Evolutionary conservation across 768 basidiomycete species (phyloP).

Genomic region (Hericium erinaceus): DNA sequence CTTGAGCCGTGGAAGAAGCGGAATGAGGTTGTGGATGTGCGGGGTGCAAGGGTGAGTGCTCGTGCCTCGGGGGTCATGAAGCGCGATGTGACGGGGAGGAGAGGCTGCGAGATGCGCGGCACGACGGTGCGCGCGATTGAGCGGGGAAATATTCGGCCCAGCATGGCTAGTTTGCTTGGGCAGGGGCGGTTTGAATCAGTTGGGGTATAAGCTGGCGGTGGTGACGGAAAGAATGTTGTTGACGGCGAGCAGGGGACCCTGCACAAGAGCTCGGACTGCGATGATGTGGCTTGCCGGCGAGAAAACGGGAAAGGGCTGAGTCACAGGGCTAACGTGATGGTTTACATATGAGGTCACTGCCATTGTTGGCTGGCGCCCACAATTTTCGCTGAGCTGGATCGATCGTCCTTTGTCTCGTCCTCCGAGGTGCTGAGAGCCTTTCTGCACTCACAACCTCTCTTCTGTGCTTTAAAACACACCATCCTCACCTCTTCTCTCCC

Average conservation of each 20-base stretch:
- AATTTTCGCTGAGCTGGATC: neutral
- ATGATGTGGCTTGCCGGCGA: neutral
- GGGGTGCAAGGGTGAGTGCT: conserved; percentile 21
- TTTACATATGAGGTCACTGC: neutral
- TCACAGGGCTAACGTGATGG: neutral
- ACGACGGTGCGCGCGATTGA: conserved; percentile 35
- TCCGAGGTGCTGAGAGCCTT: neutral
- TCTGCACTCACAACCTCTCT: neutral
- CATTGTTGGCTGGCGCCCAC: neutral
- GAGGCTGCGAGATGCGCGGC: conserved; percentile 32
- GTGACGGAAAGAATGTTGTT: neutral
- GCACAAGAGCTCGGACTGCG: neutral
- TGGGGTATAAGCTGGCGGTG: too few relatives aligned
- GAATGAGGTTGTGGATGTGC: conserved; percentile 19
- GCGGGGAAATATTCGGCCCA: conserved; percentile 29
- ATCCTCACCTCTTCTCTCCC: neutral
- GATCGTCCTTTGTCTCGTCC: neutral
- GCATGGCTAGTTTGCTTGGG: neutral
- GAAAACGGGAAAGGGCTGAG: neutral
- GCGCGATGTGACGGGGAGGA: conserved; percentile 40
- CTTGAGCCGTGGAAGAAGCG: conserved; percentile 43
- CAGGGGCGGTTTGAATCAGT: too few relatives aligned
- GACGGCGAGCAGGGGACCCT: too few relatives aligned
- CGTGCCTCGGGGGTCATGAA: conserved; percentile 22
- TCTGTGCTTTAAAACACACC: neutral